Evolutionary conservation across 371 early-diverging fungal species (phyloP).

Genomic region (Gilbertella persicaria): DNA sequence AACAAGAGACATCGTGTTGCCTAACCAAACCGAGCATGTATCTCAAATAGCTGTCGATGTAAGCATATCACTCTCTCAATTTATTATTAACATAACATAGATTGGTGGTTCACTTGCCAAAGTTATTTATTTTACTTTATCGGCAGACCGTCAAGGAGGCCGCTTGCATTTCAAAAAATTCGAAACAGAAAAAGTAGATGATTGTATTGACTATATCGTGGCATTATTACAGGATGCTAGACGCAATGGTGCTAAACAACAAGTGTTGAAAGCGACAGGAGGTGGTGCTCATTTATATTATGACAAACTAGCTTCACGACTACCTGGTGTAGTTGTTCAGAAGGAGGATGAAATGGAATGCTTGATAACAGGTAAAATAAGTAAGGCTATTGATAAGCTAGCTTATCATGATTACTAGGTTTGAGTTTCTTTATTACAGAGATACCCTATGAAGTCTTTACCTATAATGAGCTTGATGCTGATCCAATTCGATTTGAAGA

Average conservation of each 20-base stretch:
- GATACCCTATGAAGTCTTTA: conserved; percentile 95
- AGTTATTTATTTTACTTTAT: conserved; percentile 85
- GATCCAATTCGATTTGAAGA: conserved; percentile 86
- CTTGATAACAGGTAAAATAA: conserved; percentile 70
- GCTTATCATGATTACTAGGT: conserved; percentile 39
- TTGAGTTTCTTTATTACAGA: conserved; percentile 91
- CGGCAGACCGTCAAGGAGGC: conserved; percentile 69
- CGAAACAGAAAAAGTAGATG: conserved; percentile 89
- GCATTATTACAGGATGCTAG: conserved; percentile 63
- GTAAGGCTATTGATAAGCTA: too few species aligned
- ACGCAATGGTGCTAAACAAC: conserved; percentile 27
- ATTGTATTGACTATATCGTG: conserved; percentile 84
- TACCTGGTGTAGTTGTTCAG: conserved; percentile 67
- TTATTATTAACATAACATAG: conserved; percentile 33
- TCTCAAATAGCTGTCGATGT: conserved; percentile 93
- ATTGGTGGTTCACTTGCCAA: conserved; percentile 96
- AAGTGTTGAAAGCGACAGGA: conserved; percentile 77
- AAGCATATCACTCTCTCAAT: conserved; percentile 16
- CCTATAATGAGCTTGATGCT: conserved; percentile 67
- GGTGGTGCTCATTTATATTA: conserved; percentile 82
- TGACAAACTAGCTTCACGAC: conserved; percentile 52
- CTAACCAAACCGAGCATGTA: conserved; percentile 84
- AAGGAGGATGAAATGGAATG: conserved; percentile 91
- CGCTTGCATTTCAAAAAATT: conserved; percentile 92
- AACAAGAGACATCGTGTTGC: conserved; percentile 82